Evolutionary conservation across 768 basidiomycete genomes (phyloP), one percentile per base, ranked within the genome.

Genomic region (Russula dissimulans): DNA sequence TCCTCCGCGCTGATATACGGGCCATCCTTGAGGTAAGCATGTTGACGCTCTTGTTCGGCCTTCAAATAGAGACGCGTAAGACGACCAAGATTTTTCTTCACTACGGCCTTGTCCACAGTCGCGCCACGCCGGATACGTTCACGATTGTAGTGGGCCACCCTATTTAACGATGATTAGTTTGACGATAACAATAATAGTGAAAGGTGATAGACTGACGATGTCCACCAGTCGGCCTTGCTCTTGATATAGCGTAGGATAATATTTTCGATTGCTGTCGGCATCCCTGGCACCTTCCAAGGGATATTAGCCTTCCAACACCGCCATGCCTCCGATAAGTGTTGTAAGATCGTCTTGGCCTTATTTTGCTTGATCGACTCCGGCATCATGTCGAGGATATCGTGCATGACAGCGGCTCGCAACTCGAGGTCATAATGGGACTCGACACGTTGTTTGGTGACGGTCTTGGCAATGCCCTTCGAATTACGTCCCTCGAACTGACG

Each of bases 321-420:
- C 97, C 97, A 98, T 10, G 95, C 97, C 71, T 98, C 97, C 3
- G 95, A 97, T 66, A 98, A 75, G 71, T 98, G 97, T 72, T 99
- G 97, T 70, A 99, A 70, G 65, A 99, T 98, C 11, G 97, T 98
- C 79, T 99, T 99, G n/a, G 94, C 86, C 78, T 99, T 98, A 76
- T 98, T 99, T 74, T 95, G 93, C 75, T 95, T 95, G 78, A 98
- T 95, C 2, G 91, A 93, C 73, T 98, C 97, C 7, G 97, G 97
- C 95, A 98, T 97, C 95, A 98, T 97, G 77, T 98, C 95, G 67
- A 99, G 78, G 67, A 99, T 98, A 73, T 99, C 95, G 75, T 97
- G 95, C 97, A 99, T 98, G 68, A 99, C 95, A 49, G 97, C 95
- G 0, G 97, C 97, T 56, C 97, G 87, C 46, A 99, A 77, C 71